These are phyloP conservation scores for Pichia exigua DNA, from an alignment of 805 yeast genomes.

Conservation along the genomic window DNA sequence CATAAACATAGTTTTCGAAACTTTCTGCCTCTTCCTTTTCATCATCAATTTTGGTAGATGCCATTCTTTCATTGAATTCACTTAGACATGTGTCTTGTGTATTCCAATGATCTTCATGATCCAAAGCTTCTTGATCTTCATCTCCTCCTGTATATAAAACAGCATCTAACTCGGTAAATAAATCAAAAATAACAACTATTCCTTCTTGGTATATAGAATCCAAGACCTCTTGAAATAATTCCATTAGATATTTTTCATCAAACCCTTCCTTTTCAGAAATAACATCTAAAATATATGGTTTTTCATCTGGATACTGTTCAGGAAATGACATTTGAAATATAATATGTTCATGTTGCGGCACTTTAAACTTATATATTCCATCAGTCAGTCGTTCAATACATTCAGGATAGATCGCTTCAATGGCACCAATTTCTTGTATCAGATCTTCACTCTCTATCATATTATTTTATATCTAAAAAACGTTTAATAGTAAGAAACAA, in stretches of 20 bases:
- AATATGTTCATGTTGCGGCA: slow-evolving; percentile 58
- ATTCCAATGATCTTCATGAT: slow-evolving; percentile 20
- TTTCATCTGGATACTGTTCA: slow-evolving; percentile 52
- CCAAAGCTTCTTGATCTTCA: slow-evolving; percentile 17
- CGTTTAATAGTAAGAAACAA: background rate
- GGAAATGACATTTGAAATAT: slow-evolving; percentile 69
- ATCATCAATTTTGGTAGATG: background rate
- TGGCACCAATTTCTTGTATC: slow-evolving; percentile 68
- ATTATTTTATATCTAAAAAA: background rate
- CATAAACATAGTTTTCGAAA: slow-evolving; percentile 17
- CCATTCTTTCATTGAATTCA: background rate
- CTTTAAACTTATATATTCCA: slow-evolving; percentile 37
- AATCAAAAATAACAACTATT: slow-evolving; percentile 72
- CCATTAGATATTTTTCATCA: slow-evolving; percentile 42
- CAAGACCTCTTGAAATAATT: slow-evolving; percentile 42
- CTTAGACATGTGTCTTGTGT: slow-evolving; percentile 10
- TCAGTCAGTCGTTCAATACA: slow-evolving; percentile 35
- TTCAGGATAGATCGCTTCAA: slow-evolving; percentile 82
- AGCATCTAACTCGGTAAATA: slow-evolving; percentile 58
- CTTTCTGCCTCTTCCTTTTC: slow-evolving; percentile 4
- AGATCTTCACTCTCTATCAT: slow-evolving; percentile 39
- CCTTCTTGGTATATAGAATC: slow-evolving; percentile 48
- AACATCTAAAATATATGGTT: slow-evolving; percentile 61
- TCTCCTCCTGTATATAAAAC: slow-evolving; percentile 34
- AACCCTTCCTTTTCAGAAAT: slow-evolving; percentile 20